Conservation (phyloP, 257 asterid genomes). For the Leptodermis oblonga region DNA sequence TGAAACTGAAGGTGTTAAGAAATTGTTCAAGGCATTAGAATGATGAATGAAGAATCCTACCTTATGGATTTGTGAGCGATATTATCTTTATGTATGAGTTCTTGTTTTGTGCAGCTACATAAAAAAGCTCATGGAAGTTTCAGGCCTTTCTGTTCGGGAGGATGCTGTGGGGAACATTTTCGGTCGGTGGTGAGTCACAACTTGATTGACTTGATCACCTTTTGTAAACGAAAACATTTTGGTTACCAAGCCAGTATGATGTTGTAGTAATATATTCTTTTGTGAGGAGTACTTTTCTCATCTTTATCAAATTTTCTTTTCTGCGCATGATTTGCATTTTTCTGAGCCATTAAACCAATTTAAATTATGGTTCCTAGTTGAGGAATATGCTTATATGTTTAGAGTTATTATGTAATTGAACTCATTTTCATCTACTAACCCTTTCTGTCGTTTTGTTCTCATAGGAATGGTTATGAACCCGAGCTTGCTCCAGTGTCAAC, state of each 20-base stretch:
- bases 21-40: background rate
- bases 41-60: background rate
- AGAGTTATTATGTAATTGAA: background rate
- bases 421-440: background rate
- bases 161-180: constrained; percentile 92
- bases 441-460: background rate
- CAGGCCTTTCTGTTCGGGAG: constrained; percentile 79
- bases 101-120: constrained; percentile 56
- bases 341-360: background rate
- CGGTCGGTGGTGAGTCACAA: constrained; percentile 74
- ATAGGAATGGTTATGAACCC: constrained; percentile 72
- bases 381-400: background rate
- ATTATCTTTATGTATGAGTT: constrained; percentile 1
- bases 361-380: background rate
- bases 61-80: background rate
- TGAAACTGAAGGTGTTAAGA: background rate
- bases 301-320: constrained; percentile 4
- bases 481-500: constrained; percentile 75
- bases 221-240: background rate
- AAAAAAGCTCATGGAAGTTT: constrained; percentile 60
- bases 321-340: background rate
- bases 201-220: background rate
- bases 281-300: background rate
- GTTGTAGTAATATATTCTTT: background rate
- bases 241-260: background rate